phyloP scores from a whole-genome alignment of 495 filamentous ascomycete species.

The Penicillium riverlandense region DNA sequence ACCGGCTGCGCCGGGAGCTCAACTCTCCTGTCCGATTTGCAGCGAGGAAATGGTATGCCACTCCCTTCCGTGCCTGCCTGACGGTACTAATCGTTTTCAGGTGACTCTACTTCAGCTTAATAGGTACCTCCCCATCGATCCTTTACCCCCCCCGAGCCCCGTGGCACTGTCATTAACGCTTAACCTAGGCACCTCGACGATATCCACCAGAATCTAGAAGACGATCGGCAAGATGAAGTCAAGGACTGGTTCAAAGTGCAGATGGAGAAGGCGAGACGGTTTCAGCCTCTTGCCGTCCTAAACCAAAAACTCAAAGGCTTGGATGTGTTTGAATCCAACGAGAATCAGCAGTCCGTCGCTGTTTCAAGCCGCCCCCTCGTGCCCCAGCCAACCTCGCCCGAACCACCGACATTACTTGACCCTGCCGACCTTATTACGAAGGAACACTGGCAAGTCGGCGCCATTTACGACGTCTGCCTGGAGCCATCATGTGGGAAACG shows the following conservation, averaged over 20 bases:
- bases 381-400: constrained; percentile 23
- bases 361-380: constrained; percentile 22
- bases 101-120: constrained; percentile 90
- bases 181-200: constrained; percentile 80
- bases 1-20: constrained; percentile 47
- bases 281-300: constrained; percentile 83
- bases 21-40: constrained; percentile 89
- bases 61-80: background rate
- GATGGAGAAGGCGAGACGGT: constrained; percentile 90
- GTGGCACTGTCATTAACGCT: constrained; percentile 8
- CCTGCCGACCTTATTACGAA: constrained; percentile 85
- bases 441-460: constrained; percentile 78
- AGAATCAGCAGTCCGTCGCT: constrained; percentile 36
- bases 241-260: constrained; percentile 98
- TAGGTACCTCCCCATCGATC: constrained; percentile 43
- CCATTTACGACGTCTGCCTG: constrained; percentile 69
- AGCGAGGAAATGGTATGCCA: constrained; percentile 83
- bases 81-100: constrained; percentile 33
- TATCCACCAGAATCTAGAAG: constrained; percentile 85
- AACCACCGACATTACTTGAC: constrained; percentile 44
- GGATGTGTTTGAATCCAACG: constrained; percentile 96
- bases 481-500: constrained; percentile 80
- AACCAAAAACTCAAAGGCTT: constrained; percentile 97
- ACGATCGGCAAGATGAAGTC: constrained; percentile 89
- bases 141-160: background rate